These are phyloP conservation scores for Phaffia australis DNA, from an alignment of 768 basidiomycete species.

Conservation along the genomic window DNA sequence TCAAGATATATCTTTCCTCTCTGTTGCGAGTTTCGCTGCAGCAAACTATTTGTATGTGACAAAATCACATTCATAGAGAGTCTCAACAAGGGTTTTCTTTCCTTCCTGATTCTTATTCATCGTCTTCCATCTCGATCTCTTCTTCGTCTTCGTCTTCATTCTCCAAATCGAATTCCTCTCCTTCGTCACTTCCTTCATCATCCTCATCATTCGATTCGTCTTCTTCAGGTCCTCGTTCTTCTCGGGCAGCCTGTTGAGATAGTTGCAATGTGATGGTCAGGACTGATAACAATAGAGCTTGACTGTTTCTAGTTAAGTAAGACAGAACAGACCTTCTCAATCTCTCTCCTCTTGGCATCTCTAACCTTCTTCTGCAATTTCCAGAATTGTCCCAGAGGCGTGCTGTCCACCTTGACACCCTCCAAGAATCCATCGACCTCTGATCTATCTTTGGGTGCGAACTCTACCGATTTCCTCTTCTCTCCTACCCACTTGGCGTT, in stretches of 20 bases:
- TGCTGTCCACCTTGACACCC: conserved; percentile 48
- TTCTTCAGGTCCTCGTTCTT: conserved; percentile 26
- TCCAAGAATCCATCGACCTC: conserved; percentile 59
- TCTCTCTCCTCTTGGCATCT: conserved; percentile 23
- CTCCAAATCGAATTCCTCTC: conserved; percentile 12
- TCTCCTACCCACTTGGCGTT: conserved; percentile 67
- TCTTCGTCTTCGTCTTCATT: conserved; percentile 20
- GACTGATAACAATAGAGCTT: not conserved
- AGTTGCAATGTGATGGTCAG: no score
- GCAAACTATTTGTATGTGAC: no score
- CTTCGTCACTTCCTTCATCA: not conserved
- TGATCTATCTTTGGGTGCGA: conserved; percentile 59
- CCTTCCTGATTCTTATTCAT: conserved; percentile 6
- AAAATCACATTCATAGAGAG: no score
- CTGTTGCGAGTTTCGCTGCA: no score
- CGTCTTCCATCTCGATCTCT: conserved; percentile 23
- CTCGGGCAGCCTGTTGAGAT: conserved; percentile 16
- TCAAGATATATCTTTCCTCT: no score
- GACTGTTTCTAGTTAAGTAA: not conserved
- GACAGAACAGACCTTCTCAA: conserved; percentile 21
- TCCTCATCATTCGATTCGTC: conserved; percentile 15
- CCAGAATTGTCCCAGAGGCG: conserved; percentile 51
- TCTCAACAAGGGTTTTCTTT: no score
- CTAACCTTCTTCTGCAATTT: conserved; percentile 25
- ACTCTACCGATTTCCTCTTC: conserved; percentile 56